Evolutionary conservation across 495 filamentous ascomycete species (phyloP).

Genomic region (Neurospora intermedia): DNA sequence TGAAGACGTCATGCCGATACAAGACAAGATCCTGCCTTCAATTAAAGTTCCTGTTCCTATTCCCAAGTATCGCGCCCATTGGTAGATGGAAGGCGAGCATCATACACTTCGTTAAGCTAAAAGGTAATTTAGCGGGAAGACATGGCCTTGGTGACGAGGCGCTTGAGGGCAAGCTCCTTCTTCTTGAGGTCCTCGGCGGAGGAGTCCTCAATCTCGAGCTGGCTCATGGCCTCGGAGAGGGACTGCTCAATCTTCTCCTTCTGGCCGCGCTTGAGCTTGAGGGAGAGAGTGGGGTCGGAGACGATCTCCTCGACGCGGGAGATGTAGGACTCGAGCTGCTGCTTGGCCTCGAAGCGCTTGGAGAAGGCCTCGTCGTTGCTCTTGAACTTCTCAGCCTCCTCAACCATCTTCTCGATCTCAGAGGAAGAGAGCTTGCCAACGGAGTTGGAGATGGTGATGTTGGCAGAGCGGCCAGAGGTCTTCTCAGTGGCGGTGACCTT

Average conservation of each 20-base stretch:
- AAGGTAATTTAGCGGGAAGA: slow-evolving; percentile 58
- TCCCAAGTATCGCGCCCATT: slow-evolving; percentile 18
- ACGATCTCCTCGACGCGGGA: slow-evolving; percentile 97
- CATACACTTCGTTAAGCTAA: slow-evolving; percentile 11
- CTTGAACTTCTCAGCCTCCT: slow-evolving; percentile 98
- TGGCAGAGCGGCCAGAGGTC: slow-evolving; percentile 92
- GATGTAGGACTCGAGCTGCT: slow-evolving; percentile 99
- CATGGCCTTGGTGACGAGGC: slow-evolving; percentile 96
- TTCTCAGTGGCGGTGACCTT: slow-evolving; percentile 99
- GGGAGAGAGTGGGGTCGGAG: slow-evolving; percentile 86
- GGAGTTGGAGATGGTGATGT: slow-evolving; percentile 99
- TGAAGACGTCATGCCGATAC: slow-evolving; percentile 21
- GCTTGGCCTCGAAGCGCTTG: slow-evolving; percentile 97
- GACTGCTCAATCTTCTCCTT: slow-evolving; percentile 99
- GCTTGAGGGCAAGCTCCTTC: slow-evolving; percentile 98
- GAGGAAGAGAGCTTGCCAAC: slow-evolving; percentile 92
- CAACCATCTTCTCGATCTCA: slow-evolving; percentile 98
- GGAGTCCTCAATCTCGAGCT: slow-evolving; percentile 52
- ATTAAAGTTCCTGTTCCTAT: slow-evolving; percentile 2
- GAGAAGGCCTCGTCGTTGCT: slow-evolving; percentile 92
- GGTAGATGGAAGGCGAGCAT: slow-evolving; percentile 23
- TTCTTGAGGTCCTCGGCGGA: slow-evolving; percentile 94
- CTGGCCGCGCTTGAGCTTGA: slow-evolving; percentile 97
- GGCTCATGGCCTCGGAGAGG: slow-evolving; percentile 40
- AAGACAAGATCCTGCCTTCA: slow-evolving; percentile 19